Conservation (phyloP, 192 early-diverging fungal genomes). For the Linnemannia hyalina region DNA sequence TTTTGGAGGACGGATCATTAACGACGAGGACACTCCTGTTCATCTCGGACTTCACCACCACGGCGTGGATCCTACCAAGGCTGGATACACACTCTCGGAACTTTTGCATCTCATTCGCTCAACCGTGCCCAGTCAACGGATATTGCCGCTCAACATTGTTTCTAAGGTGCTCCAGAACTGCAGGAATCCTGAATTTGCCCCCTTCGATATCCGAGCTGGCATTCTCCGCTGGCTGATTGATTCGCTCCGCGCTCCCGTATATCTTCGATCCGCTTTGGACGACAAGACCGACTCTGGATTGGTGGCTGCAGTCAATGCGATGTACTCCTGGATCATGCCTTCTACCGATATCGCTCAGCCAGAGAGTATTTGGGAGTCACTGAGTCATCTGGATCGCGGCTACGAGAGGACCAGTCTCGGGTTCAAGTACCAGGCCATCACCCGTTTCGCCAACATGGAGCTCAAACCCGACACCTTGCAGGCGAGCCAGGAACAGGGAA, state of each 20-base stretch:
- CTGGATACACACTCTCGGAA: conserved; percentile 91
- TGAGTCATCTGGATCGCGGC: conserved; percentile 42
- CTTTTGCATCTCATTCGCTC: conserved; percentile 85
- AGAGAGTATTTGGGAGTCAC: conserved; percentile 59
- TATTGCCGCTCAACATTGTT: conserved; percentile 74
- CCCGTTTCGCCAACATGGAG: conserved; percentile 57
- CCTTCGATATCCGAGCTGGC: conserved; percentile 36
- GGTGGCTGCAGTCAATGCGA: conserved; percentile 61
- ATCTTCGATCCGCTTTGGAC: conserved; percentile 76
- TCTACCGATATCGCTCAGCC: conserved; percentile 21
- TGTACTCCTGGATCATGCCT: conserved; percentile 60
- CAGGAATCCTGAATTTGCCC: conserved; percentile 40
- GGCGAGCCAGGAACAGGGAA: conserved; percentile 53
- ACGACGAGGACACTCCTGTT: conserved; percentile 64
- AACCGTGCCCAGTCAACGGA: conserved; percentile 83
- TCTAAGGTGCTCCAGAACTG: conserved; percentile 69
- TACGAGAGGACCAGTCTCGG: conserved; percentile 45
- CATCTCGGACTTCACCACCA: conserved; percentile 91
- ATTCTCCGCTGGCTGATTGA: conserved; percentile 58
- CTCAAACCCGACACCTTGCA: conserved; percentile 45
- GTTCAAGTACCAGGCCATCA: conserved; percentile 32
- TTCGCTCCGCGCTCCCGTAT: conserved; percentile 59
- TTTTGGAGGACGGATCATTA: conserved; percentile 80
- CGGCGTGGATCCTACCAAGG: conserved; percentile 82
- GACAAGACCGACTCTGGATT: conserved; percentile 73